phyloP scores from a whole-genome alignment of 768 basidiomycete species.

The Infundibulicybe gibba region DNA sequence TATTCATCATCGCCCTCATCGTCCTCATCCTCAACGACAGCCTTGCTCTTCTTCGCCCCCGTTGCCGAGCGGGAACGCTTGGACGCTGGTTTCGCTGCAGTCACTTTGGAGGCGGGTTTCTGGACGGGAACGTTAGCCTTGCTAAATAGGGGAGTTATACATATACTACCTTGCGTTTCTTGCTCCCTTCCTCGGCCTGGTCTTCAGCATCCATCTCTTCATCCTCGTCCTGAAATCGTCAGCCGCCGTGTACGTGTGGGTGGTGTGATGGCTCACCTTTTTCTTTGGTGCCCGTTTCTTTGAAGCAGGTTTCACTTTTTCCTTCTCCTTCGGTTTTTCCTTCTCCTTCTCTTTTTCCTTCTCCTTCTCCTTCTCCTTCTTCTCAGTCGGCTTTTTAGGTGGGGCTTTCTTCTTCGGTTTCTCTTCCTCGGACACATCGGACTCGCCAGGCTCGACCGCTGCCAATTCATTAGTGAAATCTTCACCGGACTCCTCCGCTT shows the following conservation, averaged over 20 bases:
- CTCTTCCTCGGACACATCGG: constrained; percentile 34
- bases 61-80: too few relatives aligned
- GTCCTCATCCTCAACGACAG: too few relatives aligned
- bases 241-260: constrained; percentile 5
- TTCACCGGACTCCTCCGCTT: constrained; percentile 37
- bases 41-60: too few relatives aligned
- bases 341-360: constrained; percentile 20
- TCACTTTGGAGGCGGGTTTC: too few relatives aligned
- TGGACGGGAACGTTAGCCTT: too few relatives aligned
- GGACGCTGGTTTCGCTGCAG: too few relatives aligned
- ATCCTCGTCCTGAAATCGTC: constrained; percentile 33
- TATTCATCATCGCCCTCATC: too few relatives aligned
- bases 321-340: constrained; percentile 35
- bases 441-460: constrained; percentile 34
- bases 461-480: constrained; percentile 40
- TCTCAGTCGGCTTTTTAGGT: constrained; percentile 26
- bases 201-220: constrained; percentile 42
- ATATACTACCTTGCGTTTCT: constrained; percentile 62
- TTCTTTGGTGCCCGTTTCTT: constrained; percentile 12
- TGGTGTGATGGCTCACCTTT: constrained; percentile 6
- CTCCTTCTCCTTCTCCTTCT: constrained; percentile 32
- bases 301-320: constrained; percentile 10
- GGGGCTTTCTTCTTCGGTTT: constrained; percentile 43
- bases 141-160: too few relatives aligned
- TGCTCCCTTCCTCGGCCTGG: constrained; percentile 44